A percentile compares a stretch with the other conserved stretches of the same genome.
Evolutionary conservation across 805 yeast genomes (phyloP).

Genomic region (Groenewaldozyma tartarivorans): DNA sequence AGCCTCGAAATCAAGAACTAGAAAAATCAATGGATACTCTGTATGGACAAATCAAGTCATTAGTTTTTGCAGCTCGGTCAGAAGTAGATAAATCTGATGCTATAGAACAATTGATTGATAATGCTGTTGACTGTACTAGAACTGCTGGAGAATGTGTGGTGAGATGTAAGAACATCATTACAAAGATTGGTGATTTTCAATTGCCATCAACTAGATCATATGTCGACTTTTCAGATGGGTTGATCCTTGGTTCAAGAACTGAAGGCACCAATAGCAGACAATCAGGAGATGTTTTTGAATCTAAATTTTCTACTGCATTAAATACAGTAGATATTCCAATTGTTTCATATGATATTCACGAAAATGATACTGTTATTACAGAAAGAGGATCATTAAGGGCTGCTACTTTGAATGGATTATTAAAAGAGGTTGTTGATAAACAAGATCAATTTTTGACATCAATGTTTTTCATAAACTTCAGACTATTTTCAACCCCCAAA

Average conservation of each 20-base stretch:
- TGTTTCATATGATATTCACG: too few relatives aligned
- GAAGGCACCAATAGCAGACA: too few relatives aligned
- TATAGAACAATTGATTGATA: conserved; percentile 19
- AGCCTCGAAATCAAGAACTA: conserved; percentile 22
- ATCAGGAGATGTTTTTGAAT: background rate
- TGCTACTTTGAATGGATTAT: background rate
- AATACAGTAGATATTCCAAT: background rate
- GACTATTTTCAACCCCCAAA: conserved; percentile 57
- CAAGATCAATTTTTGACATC: conserved; percentile 47
- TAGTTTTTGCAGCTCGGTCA: conserved; percentile 30
- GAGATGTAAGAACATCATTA: conserved; percentile 20
- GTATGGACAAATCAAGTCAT: conserved; percentile 24
- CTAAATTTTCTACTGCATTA: background rate
- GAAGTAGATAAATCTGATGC: conserved; percentile 21
- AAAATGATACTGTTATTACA: background rate
- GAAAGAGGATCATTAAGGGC: background rate
- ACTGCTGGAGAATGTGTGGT: conserved; percentile 28
- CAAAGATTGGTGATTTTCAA: conserved; percentile 23
- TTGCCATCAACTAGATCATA: conserved; percentile 21
- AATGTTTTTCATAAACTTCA: conserved; percentile 67
- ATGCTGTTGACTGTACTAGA: conserved; percentile 26
- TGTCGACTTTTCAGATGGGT: conserved; percentile 21
- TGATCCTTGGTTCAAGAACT: too few relatives aligned
- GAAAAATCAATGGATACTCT: conserved; percentile 27
- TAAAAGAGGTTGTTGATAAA: background rate